phyloP scores from a whole-genome alignment of 345 rosid genomes.

The Atalantia buxifolia region DNA sequence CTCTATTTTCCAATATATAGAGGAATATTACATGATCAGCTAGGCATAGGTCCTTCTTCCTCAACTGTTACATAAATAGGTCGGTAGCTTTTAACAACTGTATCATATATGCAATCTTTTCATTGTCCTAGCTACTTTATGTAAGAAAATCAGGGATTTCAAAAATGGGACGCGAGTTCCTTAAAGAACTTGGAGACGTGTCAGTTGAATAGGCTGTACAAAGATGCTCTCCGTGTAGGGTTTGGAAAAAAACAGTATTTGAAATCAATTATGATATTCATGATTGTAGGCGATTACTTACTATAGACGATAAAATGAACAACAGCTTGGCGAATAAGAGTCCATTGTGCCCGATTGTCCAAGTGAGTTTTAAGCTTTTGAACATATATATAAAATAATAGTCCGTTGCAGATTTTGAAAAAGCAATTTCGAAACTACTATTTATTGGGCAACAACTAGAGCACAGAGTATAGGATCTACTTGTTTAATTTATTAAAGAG shows the following conservation, averaged over 20 bases:
- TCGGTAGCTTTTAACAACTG: neutral
- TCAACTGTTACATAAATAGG: neutral
- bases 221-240: neutral
- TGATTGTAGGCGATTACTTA: neutral
- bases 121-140: neutral
- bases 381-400: too few relatives aligned
- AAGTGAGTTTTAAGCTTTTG: too few relatives aligned
- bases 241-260: neutral
- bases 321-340: too few relatives aligned
- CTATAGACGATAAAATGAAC: too few relatives aligned
- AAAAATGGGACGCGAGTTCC: neutral
- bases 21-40: neutral
- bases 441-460: neutral
- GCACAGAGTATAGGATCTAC: neutral
- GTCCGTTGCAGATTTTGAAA: neutral
- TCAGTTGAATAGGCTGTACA: neutral
- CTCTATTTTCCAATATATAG: neutral
- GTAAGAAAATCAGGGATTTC: neutral
- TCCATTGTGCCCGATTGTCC: too few relatives aligned
- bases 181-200: neutral
- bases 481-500: neutral
- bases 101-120: neutral
- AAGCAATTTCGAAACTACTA: neutral
- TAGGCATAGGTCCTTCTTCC: neutral
- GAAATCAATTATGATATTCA: neutral